Percentiles rank a stretch among this genome's conserved stretches.
These are phyloP conservation scores for Vitis rotundifolia DNA, from an alignment of 164 flowering plant genomes.

Conservation along the genomic window DNA sequence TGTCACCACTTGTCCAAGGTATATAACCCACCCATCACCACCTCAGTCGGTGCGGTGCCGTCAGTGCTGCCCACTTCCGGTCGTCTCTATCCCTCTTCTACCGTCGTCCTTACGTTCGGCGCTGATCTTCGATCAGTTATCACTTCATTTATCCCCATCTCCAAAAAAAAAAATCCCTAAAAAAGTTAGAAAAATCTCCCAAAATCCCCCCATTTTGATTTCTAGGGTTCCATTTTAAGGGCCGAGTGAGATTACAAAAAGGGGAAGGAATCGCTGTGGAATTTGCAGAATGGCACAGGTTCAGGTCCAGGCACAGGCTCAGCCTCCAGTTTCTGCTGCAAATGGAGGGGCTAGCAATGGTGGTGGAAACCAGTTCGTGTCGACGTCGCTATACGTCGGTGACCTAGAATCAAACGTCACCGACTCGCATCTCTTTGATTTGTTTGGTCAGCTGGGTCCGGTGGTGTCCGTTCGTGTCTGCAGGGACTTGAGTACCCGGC, in stretches of 20 bases:
- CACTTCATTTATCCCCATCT: no score
- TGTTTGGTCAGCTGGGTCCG: constrained; percentile 24
- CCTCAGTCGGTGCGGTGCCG: constrained; percentile 11
- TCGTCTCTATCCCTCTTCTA: not conserved
- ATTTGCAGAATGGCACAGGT: no score
- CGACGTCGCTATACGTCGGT: constrained; percentile 26
- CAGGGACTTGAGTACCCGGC: constrained; percentile 23
- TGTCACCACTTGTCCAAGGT: no score
- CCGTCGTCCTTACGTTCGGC: not conserved
- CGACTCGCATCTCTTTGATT: constrained; percentile 32
- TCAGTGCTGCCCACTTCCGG: constrained; percentile 5
- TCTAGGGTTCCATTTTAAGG: no score
- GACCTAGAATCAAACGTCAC: constrained; percentile 24
- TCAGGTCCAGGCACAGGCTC: constrained; percentile 7
- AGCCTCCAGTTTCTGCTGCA: constrained; percentile 7
- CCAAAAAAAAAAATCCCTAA: not conserved
- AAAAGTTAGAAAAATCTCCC: not conserved
- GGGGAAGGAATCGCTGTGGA: no score
- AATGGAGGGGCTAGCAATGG: constrained; percentile 9
- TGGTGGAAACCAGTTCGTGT: constrained; percentile 1
- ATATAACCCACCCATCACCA: no score
- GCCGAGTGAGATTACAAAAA: no score
- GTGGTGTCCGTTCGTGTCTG: constrained; percentile 34
- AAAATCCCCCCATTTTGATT: no score
- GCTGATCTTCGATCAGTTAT: no score